Base-by-base conservation (phyloP, 169 alveolate species). In the Eimeria sp. region DNA sequence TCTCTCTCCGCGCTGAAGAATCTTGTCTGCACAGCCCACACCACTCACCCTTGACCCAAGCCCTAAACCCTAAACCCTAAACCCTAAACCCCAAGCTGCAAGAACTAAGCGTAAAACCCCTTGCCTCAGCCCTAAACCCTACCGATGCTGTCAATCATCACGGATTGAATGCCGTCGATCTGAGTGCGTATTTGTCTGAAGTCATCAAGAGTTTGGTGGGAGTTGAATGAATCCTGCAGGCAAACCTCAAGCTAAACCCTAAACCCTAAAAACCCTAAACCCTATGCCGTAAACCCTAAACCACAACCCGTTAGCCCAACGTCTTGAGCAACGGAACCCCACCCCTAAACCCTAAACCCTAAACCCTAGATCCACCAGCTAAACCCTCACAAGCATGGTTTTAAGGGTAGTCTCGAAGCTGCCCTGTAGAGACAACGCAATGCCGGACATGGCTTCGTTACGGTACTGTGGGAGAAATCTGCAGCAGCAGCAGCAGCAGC, bases 1-100 rank as follows among this genome's bases (percentile, higher is more conserved):
- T 82, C 95, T 88, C 83, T 90, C 95, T 6, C 95, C 95, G 11
- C 95, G 90, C 60, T 90, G 90, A 88, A 90, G 90, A 60, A 90
- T 90, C 37, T 90, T 90, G 64, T 90, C 95, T 90, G 95, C 56
- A 6, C 56, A 66, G 37, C 64, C 27, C 68, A 87, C 46, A 68
- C 33, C 46, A 27, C 46, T 20, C 56, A 85, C 91, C 91, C 37
- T 56, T 4, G 0, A 10, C 4, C 43, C 43, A 78, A 78, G 43
- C 64, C 60, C 87, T 74, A 40, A 40, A 76, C 8, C 85, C 71
- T 56, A 78, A 52, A 27, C 66, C 66, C 66, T 46, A 77, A 49
- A 25, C 88, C 40, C 8, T 46, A 4, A 20, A 25, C 85, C 58
- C 56, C 33, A n/a, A 10, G 1, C 76, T 4, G 33, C 16, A 18